Conservation (phyloP, 2,329 filamentous ascomycete genomes). For the Diplodia sapinea region DNA sequence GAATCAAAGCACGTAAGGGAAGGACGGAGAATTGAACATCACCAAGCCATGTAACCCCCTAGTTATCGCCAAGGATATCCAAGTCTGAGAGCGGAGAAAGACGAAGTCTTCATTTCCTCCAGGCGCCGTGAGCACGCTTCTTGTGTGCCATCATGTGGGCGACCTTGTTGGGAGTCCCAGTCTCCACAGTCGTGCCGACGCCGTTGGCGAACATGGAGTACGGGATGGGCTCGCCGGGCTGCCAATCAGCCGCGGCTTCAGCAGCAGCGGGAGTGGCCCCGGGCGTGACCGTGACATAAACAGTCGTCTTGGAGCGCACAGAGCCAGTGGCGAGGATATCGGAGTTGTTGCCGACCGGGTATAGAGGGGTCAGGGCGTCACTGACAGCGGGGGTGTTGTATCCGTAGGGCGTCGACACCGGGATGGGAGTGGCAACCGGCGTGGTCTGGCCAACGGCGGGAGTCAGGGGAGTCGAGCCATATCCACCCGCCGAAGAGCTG, state of each 20-base stretch:
- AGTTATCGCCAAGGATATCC: background rate
- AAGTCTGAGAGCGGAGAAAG: conserved; percentile 7
- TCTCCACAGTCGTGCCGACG: conserved; percentile 1
- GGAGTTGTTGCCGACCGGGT: conserved; percentile 10
- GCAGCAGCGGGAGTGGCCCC: conserved; percentile 34
- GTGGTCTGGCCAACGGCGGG: background rate
- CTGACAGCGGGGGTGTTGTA: background rate
- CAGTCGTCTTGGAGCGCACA: conserved; percentile 16
- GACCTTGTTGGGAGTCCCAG: conserved; percentile 14
- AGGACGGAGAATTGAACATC: conserved; percentile 7
- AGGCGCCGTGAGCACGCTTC: conserved; percentile 18
- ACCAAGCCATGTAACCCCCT: conserved; percentile 13
- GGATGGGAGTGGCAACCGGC: background rate
- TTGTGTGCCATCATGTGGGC: conserved; percentile 29
- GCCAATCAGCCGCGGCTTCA: conserved; percentile 32
- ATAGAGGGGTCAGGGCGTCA: conserved; percentile 4
- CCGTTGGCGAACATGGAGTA: conserved; percentile 10
- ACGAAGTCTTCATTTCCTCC: conserved; percentile 11
- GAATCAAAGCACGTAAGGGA: conserved; percentile 9
- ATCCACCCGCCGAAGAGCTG: conserved; percentile 1
- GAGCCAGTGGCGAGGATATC: background rate
- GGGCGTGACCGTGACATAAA: conserved; percentile 11
- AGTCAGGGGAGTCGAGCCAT: background rate
- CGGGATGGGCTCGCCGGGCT: conserved; percentile 11
- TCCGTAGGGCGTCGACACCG: background rate